A percentile compares a stretch with the other conserved stretches of the same genome.
These are phyloP conservation scores for Monosporascus sp. DNA, from an alignment of 2,329 filamentous ascomycete species.

Conservation along the genomic window DNA sequence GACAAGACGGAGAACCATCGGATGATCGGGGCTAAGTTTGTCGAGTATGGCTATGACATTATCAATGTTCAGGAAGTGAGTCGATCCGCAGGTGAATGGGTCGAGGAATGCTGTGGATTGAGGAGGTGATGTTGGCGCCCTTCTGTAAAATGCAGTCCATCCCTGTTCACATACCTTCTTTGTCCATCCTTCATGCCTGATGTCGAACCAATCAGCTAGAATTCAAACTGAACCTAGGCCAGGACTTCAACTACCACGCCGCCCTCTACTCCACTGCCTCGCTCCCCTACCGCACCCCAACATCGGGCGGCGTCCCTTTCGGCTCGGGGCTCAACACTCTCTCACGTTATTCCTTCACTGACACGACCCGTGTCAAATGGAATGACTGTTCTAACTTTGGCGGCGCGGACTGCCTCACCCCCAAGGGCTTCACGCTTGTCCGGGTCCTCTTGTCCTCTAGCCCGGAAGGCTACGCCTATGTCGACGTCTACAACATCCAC, in stretches of 20 bases:
- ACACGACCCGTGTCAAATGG: constrained; percentile 57
- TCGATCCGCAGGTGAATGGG: no score
- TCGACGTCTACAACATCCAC: constrained; percentile 65
- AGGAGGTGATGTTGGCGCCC: neutral
- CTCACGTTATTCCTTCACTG: constrained; percentile 52
- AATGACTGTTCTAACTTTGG: constrained; percentile 50
- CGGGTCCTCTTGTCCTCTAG: constrained; percentile 37
- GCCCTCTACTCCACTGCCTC: constrained; percentile 56
- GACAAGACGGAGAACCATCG: constrained; percentile 56
- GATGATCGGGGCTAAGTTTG: constrained; percentile 52
- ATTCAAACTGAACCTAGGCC: neutral
- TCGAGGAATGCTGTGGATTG: no score
- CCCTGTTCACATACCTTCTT: no score
- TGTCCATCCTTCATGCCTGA: no score
- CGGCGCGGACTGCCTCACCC: constrained; percentile 58
- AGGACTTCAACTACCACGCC: constrained; percentile 65
- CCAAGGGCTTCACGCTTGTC: constrained; percentile 68
- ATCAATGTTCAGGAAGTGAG: constrained; percentile 60
- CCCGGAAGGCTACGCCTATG: constrained; percentile 43
- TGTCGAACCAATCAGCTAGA: constrained; percentile 1
- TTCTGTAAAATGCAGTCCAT: constrained; percentile 1
- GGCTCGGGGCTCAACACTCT: constrained; percentile 62
- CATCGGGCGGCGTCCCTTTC: constrained; percentile 59
- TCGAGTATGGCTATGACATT: constrained; percentile 53
- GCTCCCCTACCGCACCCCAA: constrained; percentile 57